phyloP scores from a whole-genome alignment of 306 rosid species.

The Parietaria judaica region DNA sequence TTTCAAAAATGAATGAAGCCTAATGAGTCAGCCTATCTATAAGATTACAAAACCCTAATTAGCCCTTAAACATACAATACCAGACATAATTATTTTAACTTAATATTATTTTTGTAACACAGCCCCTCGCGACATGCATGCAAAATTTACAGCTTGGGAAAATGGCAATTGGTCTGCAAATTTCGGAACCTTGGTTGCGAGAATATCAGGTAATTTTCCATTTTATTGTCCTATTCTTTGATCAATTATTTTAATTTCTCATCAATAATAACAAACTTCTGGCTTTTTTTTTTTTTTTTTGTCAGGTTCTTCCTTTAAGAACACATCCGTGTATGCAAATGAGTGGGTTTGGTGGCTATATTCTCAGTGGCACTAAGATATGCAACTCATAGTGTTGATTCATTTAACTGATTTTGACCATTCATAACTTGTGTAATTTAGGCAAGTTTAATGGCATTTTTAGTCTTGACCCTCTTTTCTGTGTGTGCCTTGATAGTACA shows the following conservation, averaged over 20 bases:
- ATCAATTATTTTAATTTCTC: no score
- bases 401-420: background rate
- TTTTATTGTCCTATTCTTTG: background rate
- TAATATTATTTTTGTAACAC: constrained; percentile 14
- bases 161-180: constrained; percentile 90
- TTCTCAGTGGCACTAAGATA: constrained; percentile 82
- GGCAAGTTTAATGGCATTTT: no score
- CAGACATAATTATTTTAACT: background rate
- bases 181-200: constrained; percentile 97
- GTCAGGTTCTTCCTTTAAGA: constrained; percentile 92
- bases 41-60: no score
- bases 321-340: constrained; percentile 92
- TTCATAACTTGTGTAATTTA: no score
- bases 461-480: no score
- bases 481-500: no score
- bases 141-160: constrained; percentile 70
- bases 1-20: no score
- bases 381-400: constrained; percentile 27
- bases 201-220: constrained; percentile 71
- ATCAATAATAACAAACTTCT: no score
- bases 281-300: background rate
- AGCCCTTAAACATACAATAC: no score
- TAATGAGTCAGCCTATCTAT: no score
- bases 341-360: constrained; percentile 86
- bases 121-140: constrained; percentile 97